These are phyloP conservation scores for Cystobasidiaceae sp. DNA, from an alignment of 1,284 basidiomycete species.

Conservation along the genomic window DNA sequence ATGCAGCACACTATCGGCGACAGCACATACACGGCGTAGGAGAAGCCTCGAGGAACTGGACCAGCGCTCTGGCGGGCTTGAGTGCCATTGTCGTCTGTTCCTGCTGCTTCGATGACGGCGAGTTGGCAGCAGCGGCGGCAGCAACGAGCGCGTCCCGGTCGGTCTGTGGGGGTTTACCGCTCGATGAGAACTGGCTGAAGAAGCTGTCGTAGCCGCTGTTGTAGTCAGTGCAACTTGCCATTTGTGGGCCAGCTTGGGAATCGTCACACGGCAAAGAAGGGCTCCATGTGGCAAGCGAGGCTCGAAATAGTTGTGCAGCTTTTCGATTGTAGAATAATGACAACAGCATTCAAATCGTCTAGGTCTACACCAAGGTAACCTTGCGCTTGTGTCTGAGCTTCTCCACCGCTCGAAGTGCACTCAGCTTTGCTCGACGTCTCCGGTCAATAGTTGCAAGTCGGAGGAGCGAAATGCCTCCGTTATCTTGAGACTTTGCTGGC, in stretches of 20 bases:
- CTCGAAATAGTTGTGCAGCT: too few relatives aligned
- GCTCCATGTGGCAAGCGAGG: too few relatives aligned
- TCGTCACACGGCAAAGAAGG: too few relatives aligned
- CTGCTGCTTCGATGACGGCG: too few relatives aligned
- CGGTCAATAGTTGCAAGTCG: background rate
- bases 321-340: too few relatives aligned
- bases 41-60: conserved; percentile 62
- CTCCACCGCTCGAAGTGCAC: background rate
- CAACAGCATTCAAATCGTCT: too few relatives aligned
- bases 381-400: background rate
- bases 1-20: background rate
- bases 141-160: background rate
- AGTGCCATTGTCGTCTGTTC: background rate
- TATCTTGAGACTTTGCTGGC: background rate
- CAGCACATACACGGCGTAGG: conserved; percentile 68
- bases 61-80: conserved; percentile 24
- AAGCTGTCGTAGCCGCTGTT: background rate
- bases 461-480: background rate
- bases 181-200: background rate
- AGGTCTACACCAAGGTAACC: background rate
- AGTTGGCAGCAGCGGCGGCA: too few relatives aligned
- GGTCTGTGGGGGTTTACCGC: background rate
- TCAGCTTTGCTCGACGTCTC: background rate
- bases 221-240: conserved; percentile 9
- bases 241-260: too few relatives aligned